Base-by-base conservation (phyloP, 768 basidiomycete genomes). In the Tricholoma sp. region DNA sequence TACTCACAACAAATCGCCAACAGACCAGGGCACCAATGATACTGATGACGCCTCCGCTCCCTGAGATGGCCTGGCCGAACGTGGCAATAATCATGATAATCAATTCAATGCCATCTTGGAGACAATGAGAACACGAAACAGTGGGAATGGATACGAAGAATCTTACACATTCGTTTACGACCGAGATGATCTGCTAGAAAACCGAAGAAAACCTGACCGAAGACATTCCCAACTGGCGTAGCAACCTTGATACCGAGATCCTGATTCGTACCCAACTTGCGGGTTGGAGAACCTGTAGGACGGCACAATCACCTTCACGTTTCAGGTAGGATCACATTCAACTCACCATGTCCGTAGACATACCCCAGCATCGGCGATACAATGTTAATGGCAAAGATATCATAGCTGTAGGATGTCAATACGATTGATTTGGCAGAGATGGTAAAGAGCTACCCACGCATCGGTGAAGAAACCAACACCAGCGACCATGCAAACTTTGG, bases 381-480 rank as follows among this genome's bases (percentile, higher is more conserved):
- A 46, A 95, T 89, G 70, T 86, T 91, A 73, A 95, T 95, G 6
- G 91, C 89, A 65, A 94, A 97, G 58, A 95, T 86, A 60, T 93
- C 91, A 64, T 91, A 91, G 57, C 83, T 83, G 55, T 16, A 8
- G 29, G 24, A 34, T 53, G 22, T 31, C 35, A 37, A 46, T 18
- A 57, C 6, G 55, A 22, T 24, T 21, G 54, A 2, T n/a, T 31
- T 6, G 52, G 50, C 56, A 37, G 49, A 41, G 19, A 14, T 47
- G 35, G 50, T 34, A 27, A 47, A 55, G 21, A n/a, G 46, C 7
- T 0, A 71, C 81, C 63, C 62, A 85, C 82, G 86, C 84, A 73
- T 91, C 92, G 50, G 93, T 93, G 78, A 94, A 95, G 80, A 95
- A 94, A 24, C 93, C 93, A 9, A 88, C 88, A 63, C 93, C 91